Conservation (phyloP, 305 asterid species). For the Ajuga reptans region DNA sequence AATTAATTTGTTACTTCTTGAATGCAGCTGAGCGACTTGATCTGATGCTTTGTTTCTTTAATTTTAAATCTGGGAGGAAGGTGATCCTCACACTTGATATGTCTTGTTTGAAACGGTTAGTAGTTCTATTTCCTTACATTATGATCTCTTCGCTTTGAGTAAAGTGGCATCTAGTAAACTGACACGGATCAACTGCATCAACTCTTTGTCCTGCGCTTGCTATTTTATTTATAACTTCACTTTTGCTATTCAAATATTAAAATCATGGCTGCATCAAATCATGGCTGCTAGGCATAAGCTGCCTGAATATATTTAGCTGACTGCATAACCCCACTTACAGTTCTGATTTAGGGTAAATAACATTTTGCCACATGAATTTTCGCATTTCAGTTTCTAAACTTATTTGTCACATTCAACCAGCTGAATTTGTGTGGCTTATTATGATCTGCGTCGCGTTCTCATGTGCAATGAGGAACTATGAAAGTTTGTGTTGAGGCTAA, state of each 20-base stretch:
- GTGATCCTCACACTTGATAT: slow-evolving; percentile 57
- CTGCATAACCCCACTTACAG: neutral
- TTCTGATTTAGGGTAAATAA: neutral
- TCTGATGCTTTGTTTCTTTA: slow-evolving; percentile 58
- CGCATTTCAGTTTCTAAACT: neutral
- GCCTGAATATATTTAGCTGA: neutral
- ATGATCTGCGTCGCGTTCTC: neutral
- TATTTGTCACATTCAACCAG: too few species aligned
- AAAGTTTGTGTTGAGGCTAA: neutral
- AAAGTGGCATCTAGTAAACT: neutral
- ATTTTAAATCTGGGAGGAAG: slow-evolving; percentile 48
- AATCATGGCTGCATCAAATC: neutral
- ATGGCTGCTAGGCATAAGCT: neutral
- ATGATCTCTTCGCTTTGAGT: slow-evolving; percentile 6
- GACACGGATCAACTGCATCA: neutral
- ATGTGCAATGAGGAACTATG: neutral
- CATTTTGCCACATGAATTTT: neutral
- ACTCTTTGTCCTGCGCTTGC: neutral
- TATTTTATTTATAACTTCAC: neutral
- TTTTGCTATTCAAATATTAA: neutral
- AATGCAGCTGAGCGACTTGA: slow-evolving; percentile 64
- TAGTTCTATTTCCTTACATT: slow-evolving; percentile 17
- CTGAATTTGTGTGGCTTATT: neutral
- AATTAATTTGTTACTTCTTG: slow-evolving; percentile 18
- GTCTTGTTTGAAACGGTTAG: slow-evolving; percentile 78